Conservation (phyloP, 257 asterid species). For the Solanum chiquidenum region DNA sequence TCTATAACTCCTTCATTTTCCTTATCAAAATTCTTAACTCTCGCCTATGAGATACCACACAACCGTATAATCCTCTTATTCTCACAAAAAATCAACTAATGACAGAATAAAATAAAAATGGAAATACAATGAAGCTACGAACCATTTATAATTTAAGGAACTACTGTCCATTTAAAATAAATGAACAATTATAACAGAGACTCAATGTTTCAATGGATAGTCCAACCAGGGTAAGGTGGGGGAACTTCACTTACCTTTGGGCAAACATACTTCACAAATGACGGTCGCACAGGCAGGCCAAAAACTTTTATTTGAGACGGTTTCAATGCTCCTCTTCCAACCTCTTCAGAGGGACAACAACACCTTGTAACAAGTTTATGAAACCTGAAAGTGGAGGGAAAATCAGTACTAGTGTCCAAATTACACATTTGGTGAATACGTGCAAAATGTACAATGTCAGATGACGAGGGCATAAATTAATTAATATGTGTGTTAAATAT, state of each 20-base stretch:
- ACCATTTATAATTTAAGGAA: too few relatives aligned
- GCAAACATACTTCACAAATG: conserved; percentile 73
- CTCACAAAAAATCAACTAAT: not conserved
- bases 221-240: not conserved
- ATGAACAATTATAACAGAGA: not conserved
- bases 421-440: not conserved
- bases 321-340: conserved; percentile 72
- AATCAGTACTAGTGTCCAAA: not conserved
- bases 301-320: conserved; percentile 69
- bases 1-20: not conserved
- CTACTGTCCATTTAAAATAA: too few relatives aligned
- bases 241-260: conserved; percentile 48
- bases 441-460: too few relatives aligned
- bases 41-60: not conserved
- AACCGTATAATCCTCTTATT: not conserved
- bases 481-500: not conserved
- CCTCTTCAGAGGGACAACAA: conserved; percentile 84
- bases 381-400: not conserved
- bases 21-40: not conserved
- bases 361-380: conserved; percentile 83
- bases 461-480: not conserved
- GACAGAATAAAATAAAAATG: not conserved
- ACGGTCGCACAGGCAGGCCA: conserved; percentile 92
- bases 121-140: too few relatives aligned
- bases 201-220: not conserved